These are phyloP conservation scores for Grosmannia huntii DNA, from an alignment of 2,329 filamentous ascomycete species.

Conservation along the genomic window DNA sequence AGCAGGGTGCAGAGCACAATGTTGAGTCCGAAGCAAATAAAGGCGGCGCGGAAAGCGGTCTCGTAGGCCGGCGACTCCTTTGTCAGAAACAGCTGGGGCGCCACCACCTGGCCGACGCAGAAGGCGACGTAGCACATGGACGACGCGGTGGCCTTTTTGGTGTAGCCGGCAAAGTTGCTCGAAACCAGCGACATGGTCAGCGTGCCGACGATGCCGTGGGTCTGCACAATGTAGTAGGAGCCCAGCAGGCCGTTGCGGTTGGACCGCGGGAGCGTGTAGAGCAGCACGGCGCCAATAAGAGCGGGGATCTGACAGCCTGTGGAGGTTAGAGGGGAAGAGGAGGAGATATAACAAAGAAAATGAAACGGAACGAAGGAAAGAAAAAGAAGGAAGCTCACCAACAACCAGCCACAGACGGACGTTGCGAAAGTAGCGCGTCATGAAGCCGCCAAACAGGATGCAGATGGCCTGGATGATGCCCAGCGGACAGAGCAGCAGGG, in stretches of 20 bases:
- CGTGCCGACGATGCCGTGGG: conserved; percentile 26
- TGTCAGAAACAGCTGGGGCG: conserved; percentile 45
- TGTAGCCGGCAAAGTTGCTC: conserved; percentile 32
- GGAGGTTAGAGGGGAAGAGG: background rate
- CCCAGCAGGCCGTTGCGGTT: conserved; percentile 9
- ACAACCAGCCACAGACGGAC: conserved; percentile 15
- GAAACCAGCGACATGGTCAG: conserved; percentile 36
- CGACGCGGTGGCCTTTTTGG: conserved; percentile 43
- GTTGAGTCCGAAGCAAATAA: conserved; percentile 23
- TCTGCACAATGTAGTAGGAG: conserved; percentile 14
- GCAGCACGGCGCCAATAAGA: conserved; percentile 10
- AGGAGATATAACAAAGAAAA: background rate
- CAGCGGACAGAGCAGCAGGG: conserved; percentile 16
- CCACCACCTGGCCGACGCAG: conserved; percentile 38
- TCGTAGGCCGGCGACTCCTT: conserved; percentile 46
- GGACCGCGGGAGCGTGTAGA: conserved; percentile 8
- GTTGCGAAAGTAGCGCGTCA: conserved; percentile 27
- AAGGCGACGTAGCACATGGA: conserved; percentile 39
- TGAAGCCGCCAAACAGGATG: conserved; percentile 16
- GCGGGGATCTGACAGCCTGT: conserved; percentile 10
- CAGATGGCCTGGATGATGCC: conserved; percentile 17
- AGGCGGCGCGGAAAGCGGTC: conserved; percentile 46
- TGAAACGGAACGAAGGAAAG: background rate
- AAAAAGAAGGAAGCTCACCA: background rate
- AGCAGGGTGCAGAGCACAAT: conserved; percentile 34